These are phyloP conservation scores for Aaosphaeria pasadenensis DNA, from an alignment of 2,329 filamentous ascomycete species.

Conservation along the genomic window DNA sequence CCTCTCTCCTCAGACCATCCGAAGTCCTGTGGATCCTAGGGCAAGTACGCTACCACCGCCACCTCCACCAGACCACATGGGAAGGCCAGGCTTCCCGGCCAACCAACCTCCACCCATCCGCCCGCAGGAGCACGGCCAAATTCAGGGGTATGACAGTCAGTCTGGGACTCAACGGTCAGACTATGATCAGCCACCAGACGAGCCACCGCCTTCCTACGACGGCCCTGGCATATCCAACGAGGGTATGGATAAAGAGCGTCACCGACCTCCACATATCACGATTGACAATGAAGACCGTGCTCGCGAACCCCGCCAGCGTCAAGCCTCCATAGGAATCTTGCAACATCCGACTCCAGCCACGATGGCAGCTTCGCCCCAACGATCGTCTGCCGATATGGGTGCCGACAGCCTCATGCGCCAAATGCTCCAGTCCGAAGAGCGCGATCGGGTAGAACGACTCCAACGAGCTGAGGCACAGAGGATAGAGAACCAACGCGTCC, in stretches of 20 bases:
- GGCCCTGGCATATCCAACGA: slow-evolving; percentile 26
- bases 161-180: too few species aligned
- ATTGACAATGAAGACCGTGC: slow-evolving; percentile 17
- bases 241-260: slow-evolving; percentile 28
- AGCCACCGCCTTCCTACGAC: slow-evolving; percentile 33
- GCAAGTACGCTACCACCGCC: slow-evolving; percentile 13
- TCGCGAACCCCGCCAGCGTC: slow-evolving; percentile 23
- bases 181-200: slow-evolving; percentile 17
- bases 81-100: slow-evolving; percentile 4
- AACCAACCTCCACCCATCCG: neutral
- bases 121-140: neutral
- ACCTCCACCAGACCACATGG: slow-evolving; percentile 21
- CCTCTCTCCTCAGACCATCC: slow-evolving; percentile 16
- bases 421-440: slow-evolving; percentile 31
- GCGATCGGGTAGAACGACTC: slow-evolving; percentile 28
- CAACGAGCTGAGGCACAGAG: slow-evolving; percentile 26
- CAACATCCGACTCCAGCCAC: slow-evolving; percentile 38
- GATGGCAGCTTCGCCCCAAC: slow-evolving; percentile 37
- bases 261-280: slow-evolving; percentile 27
- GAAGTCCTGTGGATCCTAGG: slow-evolving; percentile 20
- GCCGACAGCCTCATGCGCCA: slow-evolving; percentile 33
- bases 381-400: slow-evolving; percentile 35
- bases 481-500: slow-evolving; percentile 21
- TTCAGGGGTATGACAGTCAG: slow-evolving; percentile 13
- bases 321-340: slow-evolving; percentile 30